Evolutionary conservation across 1,284 basidiomycete species (phyloP).

Genomic region (Earliella scabrosa): DNA sequence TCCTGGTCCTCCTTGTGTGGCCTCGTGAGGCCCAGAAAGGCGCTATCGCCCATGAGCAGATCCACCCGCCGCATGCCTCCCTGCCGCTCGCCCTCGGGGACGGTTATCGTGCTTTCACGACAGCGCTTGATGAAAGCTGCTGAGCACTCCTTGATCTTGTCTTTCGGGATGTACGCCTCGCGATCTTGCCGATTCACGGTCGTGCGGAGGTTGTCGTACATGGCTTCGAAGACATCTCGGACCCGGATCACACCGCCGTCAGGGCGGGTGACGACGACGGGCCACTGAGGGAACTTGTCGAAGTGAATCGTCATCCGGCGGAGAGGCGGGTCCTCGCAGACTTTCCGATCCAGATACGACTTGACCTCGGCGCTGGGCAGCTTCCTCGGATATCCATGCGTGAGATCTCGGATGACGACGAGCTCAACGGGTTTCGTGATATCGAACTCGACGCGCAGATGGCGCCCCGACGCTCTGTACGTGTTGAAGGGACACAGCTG

Average conservation of each 20-base stretch:
- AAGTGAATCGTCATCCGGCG: constrained; percentile 42
- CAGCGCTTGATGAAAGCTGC: constrained; percentile 51
- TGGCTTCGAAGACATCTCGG: constrained; percentile 57
- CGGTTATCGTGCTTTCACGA: constrained; percentile 29
- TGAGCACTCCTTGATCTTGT: constrained; percentile 39
- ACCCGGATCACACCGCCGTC: constrained; percentile 46
- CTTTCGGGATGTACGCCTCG: constrained; percentile 29
- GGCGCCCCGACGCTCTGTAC: constrained; percentile 28
- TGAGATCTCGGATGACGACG: constrained; percentile 27
- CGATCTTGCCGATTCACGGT: constrained; percentile 48
- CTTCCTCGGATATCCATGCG: constrained; percentile 2
- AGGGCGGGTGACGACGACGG: constrained; percentile 44
- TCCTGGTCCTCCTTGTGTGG: constrained; percentile 28
- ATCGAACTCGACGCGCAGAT: constrained; percentile 29
- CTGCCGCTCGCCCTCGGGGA: constrained; percentile 32
- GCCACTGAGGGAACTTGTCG: constrained; percentile 42
- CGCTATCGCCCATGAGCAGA: constrained; percentile 45
- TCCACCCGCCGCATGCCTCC: constrained; percentile 56
- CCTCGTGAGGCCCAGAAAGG: constrained; percentile 46
- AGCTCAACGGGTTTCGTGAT: constrained; percentile 31
- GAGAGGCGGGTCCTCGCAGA: constrained; percentile 32
- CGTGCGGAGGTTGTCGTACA: constrained; percentile 50
- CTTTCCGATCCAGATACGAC: constrained; percentile 38
- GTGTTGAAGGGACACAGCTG: constrained; percentile 41
- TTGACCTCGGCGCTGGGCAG: constrained; percentile 20